Evolutionary conservation across 306 rosid species (phyloP).

Genomic region (Crotalaria pallida): DNA sequence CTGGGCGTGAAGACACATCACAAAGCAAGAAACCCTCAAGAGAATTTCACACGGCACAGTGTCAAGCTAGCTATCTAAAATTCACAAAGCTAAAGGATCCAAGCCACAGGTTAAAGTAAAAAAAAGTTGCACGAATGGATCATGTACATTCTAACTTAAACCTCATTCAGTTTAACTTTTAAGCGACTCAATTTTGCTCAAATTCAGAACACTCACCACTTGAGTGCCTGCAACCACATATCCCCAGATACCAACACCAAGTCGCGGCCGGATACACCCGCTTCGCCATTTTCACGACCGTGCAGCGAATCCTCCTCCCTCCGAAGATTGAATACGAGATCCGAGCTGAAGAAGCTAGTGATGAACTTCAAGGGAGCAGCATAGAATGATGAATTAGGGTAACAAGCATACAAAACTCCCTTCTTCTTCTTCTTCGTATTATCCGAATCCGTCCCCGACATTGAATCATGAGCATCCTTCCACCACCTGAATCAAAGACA

Average conservation of each 20-base stretch:
- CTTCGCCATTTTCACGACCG: conserved; percentile 57
- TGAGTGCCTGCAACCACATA: conserved; percentile 96
- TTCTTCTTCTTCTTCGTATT: conserved; percentile 31
- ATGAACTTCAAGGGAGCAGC: conserved; percentile 87
- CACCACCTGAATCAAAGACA: conserved; percentile 79
- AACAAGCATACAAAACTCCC: conserved; percentile 56
- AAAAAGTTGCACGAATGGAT: not conserved
- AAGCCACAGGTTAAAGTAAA: conserved; percentile 18
- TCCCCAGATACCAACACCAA: conserved; percentile 88
- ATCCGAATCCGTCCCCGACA: conserved; percentile 46
- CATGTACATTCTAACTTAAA: conserved; percentile 11
- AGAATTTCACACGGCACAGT: conserved; percentile 12
- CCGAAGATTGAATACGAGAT: conserved; percentile 70
- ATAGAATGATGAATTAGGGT: conserved; percentile 53
- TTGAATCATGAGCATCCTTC: conserved; percentile 82
- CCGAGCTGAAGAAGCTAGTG: conserved; percentile 79
- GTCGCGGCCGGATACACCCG: conserved; percentile 80
- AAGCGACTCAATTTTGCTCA: not conserved
- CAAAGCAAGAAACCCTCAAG: not conserved
- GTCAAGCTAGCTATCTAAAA: conserved; percentile 10
- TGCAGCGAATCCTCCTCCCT: conserved; percentile 59
- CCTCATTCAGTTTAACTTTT: not conserved
- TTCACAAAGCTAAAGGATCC: conserved; percentile 11
- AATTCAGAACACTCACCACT: conserved; percentile 59
- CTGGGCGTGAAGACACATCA: not conserved